These are phyloP conservation scores for Xylaria palmicola DNA, from an alignment of 495 filamentous ascomycete species.

Conservation along the genomic window DNA sequence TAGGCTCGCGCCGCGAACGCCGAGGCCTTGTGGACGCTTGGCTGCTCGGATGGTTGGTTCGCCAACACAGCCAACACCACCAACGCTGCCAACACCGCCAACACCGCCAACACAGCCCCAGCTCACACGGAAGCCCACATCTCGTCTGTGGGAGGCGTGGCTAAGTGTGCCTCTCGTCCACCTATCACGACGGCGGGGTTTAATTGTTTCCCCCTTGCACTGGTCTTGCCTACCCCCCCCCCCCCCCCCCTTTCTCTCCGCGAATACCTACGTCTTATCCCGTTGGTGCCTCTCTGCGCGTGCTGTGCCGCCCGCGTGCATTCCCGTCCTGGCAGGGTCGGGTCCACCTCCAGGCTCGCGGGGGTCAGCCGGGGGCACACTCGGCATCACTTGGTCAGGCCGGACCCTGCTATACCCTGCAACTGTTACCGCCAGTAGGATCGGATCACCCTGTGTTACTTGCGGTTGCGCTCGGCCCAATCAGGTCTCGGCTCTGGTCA, in stretches of 20 bases:
- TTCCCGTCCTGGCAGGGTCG: slow-evolving; percentile 4
- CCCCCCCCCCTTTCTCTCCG: not conserved
- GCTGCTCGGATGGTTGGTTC: no score
- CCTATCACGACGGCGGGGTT: slow-evolving; percentile 1
- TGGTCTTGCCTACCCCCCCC: not conserved
- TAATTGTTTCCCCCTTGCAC: not conserved
- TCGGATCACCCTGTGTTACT: slow-evolving; percentile 9
- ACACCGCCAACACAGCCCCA: slow-evolving; percentile 3
- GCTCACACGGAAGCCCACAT: not conserved
- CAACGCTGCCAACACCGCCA: not conserved
- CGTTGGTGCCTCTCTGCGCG: not conserved
- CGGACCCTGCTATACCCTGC: not conserved
- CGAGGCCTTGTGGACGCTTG: not conserved
- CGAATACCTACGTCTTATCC: not conserved
- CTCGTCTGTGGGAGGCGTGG: not conserved
- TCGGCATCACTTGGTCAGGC: not conserved
- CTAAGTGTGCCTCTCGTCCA: not conserved
- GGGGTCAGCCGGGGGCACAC: not conserved
- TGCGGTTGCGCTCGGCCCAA: not conserved
- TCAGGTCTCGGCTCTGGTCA: not conserved
- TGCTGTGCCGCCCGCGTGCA: slow-evolving; percentile 2
- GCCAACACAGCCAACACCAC: not conserved
- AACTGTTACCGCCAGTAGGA: not conserved
- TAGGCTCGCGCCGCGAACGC: not conserved
- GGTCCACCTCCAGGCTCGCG: not conserved